A percentile compares a stretch with the other conserved stretches of the same genome.
phyloP scores from a whole-genome alignment of 345 rosid species.

The Euclidium syriacum region DNA sequence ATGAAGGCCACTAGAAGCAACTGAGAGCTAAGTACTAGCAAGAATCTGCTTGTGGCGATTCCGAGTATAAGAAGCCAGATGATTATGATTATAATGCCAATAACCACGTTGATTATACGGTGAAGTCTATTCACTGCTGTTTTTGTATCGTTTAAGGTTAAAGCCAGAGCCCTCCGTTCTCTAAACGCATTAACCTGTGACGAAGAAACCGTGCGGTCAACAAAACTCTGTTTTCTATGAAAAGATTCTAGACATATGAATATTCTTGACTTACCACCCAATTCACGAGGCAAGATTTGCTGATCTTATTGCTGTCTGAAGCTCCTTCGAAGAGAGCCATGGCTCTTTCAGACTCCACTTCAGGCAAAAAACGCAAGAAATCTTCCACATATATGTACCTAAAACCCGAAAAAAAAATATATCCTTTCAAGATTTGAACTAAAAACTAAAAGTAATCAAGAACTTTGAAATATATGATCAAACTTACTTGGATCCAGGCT shows the following conservation, averaged over 20 bases:
- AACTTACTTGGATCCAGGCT: slow-evolving; percentile 34
- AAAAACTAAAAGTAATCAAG: not conserved
- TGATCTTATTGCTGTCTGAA: slow-evolving; percentile 46
- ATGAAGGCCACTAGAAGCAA: slow-evolving; percentile 59
- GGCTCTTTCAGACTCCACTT: slow-evolving; percentile 60
- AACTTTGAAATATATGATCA: not conserved
- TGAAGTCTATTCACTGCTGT: slow-evolving; percentile 73
- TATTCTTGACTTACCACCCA: slow-evolving; percentile 64
- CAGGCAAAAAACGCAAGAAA: slow-evolving; percentile 57
- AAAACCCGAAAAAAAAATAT: slow-evolving; percentile 26
- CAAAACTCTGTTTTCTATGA: not conserved
- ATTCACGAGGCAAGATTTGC: slow-evolving; percentile 56
- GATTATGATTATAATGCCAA: slow-evolving; percentile 42
- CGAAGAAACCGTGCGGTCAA: not conserved
- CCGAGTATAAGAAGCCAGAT: slow-evolving; percentile 57
- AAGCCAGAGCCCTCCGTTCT: slow-evolving; percentile 65
- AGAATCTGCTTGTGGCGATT: slow-evolving; percentile 55
- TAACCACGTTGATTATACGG: slow-evolving; percentile 60
- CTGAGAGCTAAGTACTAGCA: slow-evolving; percentile 58
- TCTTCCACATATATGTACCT: slow-evolving; percentile 71
- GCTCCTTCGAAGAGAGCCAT: slow-evolving; percentile 71
- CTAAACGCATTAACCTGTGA: slow-evolving; percentile 60
- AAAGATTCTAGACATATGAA: not conserved
- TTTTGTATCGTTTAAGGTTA: slow-evolving; percentile 67
- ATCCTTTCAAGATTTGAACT: not conserved